Percentiles rank a stretch among this genome's conserved stretches.
phyloP scores from a whole-genome alignment of 2,329 filamentous ascomycete species.

The Fusarium denticulatum region DNA sequence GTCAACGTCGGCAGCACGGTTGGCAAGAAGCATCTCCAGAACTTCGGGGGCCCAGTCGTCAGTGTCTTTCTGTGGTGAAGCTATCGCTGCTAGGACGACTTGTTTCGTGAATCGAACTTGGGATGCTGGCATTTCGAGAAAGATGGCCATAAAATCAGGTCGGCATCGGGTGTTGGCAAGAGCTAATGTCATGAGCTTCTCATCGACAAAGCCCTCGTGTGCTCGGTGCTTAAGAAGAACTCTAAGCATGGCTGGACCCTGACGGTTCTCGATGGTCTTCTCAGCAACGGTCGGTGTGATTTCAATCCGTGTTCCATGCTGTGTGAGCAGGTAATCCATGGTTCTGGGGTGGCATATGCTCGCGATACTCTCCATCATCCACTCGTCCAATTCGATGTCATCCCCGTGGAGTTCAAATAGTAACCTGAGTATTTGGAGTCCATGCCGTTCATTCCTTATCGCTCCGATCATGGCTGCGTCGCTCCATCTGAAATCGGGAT shows the following conservation, averaged over 20 bases:
- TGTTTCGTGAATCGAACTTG: slow-evolving; percentile 18
- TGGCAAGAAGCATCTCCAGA: slow-evolving; percentile 25
- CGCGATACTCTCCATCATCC: slow-evolving; percentile 28
- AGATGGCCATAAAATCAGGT: slow-evolving; percentile 26
- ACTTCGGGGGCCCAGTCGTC: slow-evolving; percentile 27
- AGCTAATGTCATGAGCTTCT: slow-evolving; percentile 18
- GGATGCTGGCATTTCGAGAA: slow-evolving; percentile 17
- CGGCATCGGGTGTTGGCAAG: slow-evolving; percentile 16
- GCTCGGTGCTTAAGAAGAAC: slow-evolving; percentile 21
- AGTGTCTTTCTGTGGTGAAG: slow-evolving; percentile 9
- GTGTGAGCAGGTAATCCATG: slow-evolving; percentile 22
- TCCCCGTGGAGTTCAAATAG: slow-evolving; percentile 12
- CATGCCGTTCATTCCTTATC: slow-evolving; percentile 13
- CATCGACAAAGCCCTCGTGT: slow-evolving; percentile 15
- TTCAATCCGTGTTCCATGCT: slow-evolving; percentile 8
- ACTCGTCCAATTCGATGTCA: slow-evolving; percentile 14
- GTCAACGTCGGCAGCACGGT: slow-evolving; percentile 20
- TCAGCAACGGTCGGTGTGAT: slow-evolving; percentile 18
- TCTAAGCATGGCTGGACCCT: slow-evolving; percentile 24
- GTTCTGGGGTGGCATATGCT: slow-evolving; percentile 12
- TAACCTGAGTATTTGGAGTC: slow-evolving; percentile 7
- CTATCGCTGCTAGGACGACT: slow-evolving; percentile 19
- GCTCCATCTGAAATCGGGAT: slow-evolving; percentile 16
- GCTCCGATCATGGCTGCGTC: slow-evolving; percentile 23
- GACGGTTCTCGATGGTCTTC: slow-evolving; percentile 23